Conservation (phyloP, 805 yeast genomes). For the Spathaspora boniae region DNA sequence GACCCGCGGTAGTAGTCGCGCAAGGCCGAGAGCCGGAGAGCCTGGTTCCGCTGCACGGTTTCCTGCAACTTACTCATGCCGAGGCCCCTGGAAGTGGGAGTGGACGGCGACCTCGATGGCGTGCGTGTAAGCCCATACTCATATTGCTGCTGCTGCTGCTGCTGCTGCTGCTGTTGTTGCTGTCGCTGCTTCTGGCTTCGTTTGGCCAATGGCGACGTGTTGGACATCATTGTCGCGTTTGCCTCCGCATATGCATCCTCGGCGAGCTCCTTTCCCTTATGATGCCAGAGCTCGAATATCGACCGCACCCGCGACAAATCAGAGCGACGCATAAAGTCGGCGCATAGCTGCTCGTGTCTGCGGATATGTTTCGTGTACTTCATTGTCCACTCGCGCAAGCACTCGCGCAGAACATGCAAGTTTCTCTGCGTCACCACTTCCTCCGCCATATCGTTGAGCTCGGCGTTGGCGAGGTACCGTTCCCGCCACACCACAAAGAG, state of each 20-base stretch:
- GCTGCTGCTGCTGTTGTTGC: conserved; percentile 5
- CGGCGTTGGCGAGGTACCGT: conserved; percentile 20
- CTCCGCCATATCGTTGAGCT: conserved; percentile 28
- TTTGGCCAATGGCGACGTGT: conserved; percentile 32
- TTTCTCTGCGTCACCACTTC: conserved; percentile 27
- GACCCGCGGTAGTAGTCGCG: conserved; percentile 25
- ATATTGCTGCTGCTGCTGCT: background rate
- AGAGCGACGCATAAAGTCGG: conserved; percentile 31
- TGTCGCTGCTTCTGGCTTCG: conserved; percentile 12
- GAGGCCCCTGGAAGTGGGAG: conserved; percentile 22
- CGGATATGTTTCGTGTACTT: conserved; percentile 27
- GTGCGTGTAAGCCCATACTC: no score
- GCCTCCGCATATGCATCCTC: conserved; percentile 12
- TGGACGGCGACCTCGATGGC: no score
- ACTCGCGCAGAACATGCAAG: conserved; percentile 20
- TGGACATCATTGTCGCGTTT: conserved; percentile 20
- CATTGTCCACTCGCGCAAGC: conserved; percentile 35
- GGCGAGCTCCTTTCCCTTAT: conserved; percentile 18
- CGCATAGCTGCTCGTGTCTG: conserved; percentile 35
- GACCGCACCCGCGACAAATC: conserved; percentile 22
- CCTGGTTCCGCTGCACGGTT: conserved; percentile 33
- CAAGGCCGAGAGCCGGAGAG: conserved; percentile 32
- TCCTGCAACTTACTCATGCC: conserved; percentile 38
- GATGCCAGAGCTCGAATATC: conserved; percentile 37
- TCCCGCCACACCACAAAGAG: conserved; percentile 33